Conservation (phyloP, 345 rosid genomes). For the Aethionema arabicum region DNA sequence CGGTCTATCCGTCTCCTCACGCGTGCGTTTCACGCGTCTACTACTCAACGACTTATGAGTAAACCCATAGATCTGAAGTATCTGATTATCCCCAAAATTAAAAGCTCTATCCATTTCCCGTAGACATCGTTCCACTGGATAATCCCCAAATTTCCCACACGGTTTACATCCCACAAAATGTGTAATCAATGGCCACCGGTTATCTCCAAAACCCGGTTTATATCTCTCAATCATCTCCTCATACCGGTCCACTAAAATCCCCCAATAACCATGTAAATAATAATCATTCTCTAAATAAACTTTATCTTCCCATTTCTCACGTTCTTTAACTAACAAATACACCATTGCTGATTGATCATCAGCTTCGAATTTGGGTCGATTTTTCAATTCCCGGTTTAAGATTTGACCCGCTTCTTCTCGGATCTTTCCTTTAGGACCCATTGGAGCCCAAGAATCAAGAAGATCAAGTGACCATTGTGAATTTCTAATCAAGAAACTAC, state of each 20-base stretch:
- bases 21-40: constrained; percentile 45
- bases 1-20: constrained; percentile 45
- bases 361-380: constrained; percentile 63
- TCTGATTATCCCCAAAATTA: constrained; percentile 72
- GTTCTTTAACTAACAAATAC: constrained; percentile 58
- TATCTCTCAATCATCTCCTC: constrained; percentile 73
- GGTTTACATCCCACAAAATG: constrained; percentile 87
- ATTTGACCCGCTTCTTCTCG: constrained; percentile 66
- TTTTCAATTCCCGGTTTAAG: constrained; percentile 57
- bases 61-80: constrained; percentile 66
- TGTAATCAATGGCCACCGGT: constrained; percentile 75
- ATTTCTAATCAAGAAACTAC: constrained; percentile 65
- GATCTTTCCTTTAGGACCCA: constrained; percentile 68
- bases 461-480: constrained; percentile 65
- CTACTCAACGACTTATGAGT: constrained; percentile 50
- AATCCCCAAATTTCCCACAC: constrained; percentile 67
- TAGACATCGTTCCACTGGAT: constrained; percentile 64
- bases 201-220: constrained; percentile 67
- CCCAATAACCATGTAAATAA: constrained; percentile 76
- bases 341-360: constrained; percentile 81
- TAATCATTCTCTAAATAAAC: constrained; percentile 70
- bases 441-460: constrained; percentile 72
- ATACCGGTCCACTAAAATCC: constrained; percentile 62
- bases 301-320: constrained; percentile 61
- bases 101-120: constrained; percentile 79